These are phyloP conservation scores for Geotrichum siamense DNA, from an alignment of 1,139 yeast genomes.

Conservation along the genomic window DNA sequence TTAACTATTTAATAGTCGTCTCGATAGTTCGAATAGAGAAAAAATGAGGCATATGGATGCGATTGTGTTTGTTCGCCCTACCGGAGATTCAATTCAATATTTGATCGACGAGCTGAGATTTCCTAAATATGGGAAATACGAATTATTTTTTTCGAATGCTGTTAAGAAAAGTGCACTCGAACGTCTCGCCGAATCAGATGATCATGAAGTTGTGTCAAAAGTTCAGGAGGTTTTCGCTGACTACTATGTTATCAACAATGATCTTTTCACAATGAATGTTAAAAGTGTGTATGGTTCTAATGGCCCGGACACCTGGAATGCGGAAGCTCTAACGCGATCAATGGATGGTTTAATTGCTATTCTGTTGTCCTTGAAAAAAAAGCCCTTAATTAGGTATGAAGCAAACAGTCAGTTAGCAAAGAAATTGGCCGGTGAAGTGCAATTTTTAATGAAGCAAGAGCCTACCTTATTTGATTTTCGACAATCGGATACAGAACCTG, in stretches of 20 bases:
- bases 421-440: constrained; percentile 62
- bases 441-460: constrained; percentile 34
- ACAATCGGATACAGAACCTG: constrained; percentile 62
- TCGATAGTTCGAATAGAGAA: constrained; percentile 59
- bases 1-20: constrained; percentile 29
- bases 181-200: constrained; percentile 83
- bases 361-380: constrained; percentile 62
- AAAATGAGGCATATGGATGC: constrained; percentile 80
- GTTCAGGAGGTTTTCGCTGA: constrained; percentile 84
- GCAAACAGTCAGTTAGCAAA: constrained; percentile 54
- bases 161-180: constrained; percentile 73
- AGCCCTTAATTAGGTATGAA: constrained; percentile 76
- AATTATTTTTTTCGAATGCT: constrained; percentile 67
- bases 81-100: constrained; percentile 51
- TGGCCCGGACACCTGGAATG: constrained; percentile 41
- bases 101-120: constrained; percentile 58
- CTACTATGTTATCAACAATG: constrained; percentile 63
- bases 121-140: constrained; percentile 77
- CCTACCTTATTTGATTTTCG: constrained; percentile 58
- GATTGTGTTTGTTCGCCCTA: constrained; percentile 71
- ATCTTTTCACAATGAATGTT: constrained; percentile 49
- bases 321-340: constrained; percentile 42
- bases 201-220: constrained; percentile 64
- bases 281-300: constrained; percentile 27
- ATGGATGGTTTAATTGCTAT: constrained; percentile 54